These are phyloP conservation scores for Albizia julibrissin DNA, from an alignment of 306 rosid species.

Conservation along the genomic window DNA sequence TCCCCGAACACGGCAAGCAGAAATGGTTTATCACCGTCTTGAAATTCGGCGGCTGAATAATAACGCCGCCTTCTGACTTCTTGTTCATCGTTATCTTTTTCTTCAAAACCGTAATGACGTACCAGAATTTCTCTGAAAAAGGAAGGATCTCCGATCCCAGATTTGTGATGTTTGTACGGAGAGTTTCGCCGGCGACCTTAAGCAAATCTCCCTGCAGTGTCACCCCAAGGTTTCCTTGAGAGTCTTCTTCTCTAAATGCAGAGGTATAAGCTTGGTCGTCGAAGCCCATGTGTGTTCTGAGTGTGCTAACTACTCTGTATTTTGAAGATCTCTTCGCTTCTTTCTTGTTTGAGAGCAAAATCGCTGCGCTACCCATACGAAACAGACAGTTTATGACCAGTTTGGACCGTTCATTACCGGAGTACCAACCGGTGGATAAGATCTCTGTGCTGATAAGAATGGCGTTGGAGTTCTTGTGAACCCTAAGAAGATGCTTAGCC, in stretches of 20 bases:
- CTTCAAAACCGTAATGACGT: slow-evolving; percentile 33
- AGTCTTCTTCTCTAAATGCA: slow-evolving; percentile 75
- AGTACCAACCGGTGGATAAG: slow-evolving; percentile 73
- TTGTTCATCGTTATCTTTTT: slow-evolving; percentile 43
- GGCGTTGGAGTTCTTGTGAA: slow-evolving; percentile 59
- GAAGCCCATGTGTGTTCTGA: slow-evolving; percentile 67
- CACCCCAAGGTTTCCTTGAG: slow-evolving; percentile 72
- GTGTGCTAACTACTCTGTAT: slow-evolving; percentile 46
- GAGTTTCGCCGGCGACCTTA: slow-evolving; percentile 56
- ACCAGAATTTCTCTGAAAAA: slow-evolving; percentile 48
- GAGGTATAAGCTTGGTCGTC: slow-evolving; percentile 75
- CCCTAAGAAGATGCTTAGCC: slow-evolving; percentile 55
- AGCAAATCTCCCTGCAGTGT: slow-evolving; percentile 55
- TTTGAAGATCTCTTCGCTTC: slow-evolving; percentile 54
- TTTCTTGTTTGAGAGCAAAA: slow-evolving; percentile 67
- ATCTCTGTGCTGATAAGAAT: slow-evolving; percentile 80
- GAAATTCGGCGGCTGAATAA: slow-evolving; percentile 60
- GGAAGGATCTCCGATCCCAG: slow-evolving; percentile 67
- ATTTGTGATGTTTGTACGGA: slow-evolving; percentile 48
- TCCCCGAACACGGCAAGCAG: slow-evolving; percentile 77
- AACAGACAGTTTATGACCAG: slow-evolving; percentile 71
- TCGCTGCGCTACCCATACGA: slow-evolving; percentile 85
- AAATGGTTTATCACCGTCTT: slow-evolving; percentile 65
- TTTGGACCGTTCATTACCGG: slow-evolving; percentile 68
- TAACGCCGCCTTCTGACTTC: slow-evolving; percentile 28